phyloP scores from a whole-genome alignment of 2,329 filamentous ascomycete species.

The Dactylellina leptospora region DNA sequence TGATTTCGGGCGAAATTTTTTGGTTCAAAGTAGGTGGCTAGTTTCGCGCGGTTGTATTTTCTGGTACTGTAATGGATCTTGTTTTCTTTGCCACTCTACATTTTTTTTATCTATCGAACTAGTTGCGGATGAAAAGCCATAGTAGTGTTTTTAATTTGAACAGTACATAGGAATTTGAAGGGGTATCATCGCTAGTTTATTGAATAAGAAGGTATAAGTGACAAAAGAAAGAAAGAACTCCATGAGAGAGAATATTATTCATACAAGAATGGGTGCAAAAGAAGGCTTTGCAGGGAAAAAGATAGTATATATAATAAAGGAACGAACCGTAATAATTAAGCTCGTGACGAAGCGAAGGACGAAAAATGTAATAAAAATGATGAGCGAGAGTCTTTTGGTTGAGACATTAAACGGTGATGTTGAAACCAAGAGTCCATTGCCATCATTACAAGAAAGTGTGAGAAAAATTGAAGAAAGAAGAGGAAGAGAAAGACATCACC shows the following conservation, averaged over 20 bases:
- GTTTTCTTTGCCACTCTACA: neutral
- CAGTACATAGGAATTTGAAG: no score
- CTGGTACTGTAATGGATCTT: neutral
- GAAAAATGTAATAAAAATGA: neutral
- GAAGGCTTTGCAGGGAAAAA: no score
- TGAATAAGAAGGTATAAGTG: neutral
- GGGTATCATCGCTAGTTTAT: slow-evolving; percentile 26
- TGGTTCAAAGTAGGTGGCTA: no score
- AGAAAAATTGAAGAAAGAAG: neutral
- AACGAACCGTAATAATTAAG: slow-evolving; percentile 16
- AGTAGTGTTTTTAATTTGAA: neutral
- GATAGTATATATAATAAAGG: neutral
- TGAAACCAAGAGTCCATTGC: neutral
- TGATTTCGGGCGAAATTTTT: neutral
- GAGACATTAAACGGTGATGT: no score
- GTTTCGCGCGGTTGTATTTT: no score
- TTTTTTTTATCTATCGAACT: neutral
- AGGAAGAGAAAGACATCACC: neutral
- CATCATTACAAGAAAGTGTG: neutral
- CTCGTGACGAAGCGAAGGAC: slow-evolving; percentile 14
- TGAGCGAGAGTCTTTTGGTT: no score
- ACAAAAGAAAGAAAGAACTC: slow-evolving; percentile 6
- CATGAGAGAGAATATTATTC: slow-evolving; percentile 4
- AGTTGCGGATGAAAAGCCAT: slow-evolving; percentile 1
- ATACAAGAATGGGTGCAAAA: no score